A percentile compares a stretch with the other conserved stretches of the same genome.
Evolutionary conservation across 176 grass and related monocot species (phyloP).

Genomic region (Aegilops bicornis): DNA sequence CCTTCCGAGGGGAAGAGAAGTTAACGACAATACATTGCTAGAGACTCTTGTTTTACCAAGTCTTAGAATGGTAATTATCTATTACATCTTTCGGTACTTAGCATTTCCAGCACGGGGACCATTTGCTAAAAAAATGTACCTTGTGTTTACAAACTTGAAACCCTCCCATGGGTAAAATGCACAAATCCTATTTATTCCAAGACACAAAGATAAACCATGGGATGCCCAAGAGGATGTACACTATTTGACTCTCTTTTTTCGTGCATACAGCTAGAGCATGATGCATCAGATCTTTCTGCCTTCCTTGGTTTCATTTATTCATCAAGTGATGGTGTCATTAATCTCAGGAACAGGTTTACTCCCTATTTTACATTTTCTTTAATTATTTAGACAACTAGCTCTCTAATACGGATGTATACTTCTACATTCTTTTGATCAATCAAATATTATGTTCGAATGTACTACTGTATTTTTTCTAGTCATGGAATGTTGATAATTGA

Average conservation of each 20-base stretch:
- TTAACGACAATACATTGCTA: background rate
- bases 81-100: background rate
- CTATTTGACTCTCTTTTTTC: background rate
- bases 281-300: background rate
- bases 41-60: background rate
- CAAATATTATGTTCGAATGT: background rate
- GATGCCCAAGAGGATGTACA: background rate
- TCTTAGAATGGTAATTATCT: background rate
- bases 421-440: background rate
- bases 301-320: background rate
- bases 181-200: background rate
- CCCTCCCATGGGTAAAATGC: background rate
- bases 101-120: background rate
- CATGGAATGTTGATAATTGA: background rate
- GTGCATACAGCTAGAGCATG: constrained; percentile 7
- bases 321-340: constrained; percentile 10
- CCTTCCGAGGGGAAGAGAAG: too few relatives aligned
- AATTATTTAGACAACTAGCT: background rate
- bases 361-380: background rate
- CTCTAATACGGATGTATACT: background rate
- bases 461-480: background rate
- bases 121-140: background rate
- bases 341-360: background rate
- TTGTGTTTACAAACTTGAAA: background rate
- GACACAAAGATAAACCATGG: background rate